Conservation (phyloP, 2,329 filamentous ascomycete species). For the Salinomyces thailandicus region DNA sequence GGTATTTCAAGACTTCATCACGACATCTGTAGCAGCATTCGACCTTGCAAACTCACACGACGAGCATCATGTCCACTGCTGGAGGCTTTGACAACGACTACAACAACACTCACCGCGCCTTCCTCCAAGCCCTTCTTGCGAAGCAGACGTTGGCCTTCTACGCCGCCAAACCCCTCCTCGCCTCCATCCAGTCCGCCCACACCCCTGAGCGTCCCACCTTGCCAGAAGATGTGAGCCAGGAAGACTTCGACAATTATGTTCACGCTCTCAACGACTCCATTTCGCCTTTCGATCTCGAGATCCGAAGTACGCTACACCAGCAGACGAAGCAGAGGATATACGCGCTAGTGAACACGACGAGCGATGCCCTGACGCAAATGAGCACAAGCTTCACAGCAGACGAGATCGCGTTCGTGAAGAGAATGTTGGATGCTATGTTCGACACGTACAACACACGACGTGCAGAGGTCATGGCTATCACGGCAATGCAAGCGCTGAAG, state of each 20-base stretch:
- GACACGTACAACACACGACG: slow-evolving; percentile 70
- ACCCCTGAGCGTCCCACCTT: slow-evolving; percentile 38
- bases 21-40: neutral
- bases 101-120: slow-evolving; percentile 67
- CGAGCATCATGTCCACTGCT: neutral
- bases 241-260: slow-evolving; percentile 60
- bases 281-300: slow-evolving; percentile 76
- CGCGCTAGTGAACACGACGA: slow-evolving; percentile 78
- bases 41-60: neutral
- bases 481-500: slow-evolving; percentile 66
- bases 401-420: slow-evolving; percentile 81
- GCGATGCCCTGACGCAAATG: slow-evolving; percentile 74
- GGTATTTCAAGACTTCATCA: neutral
- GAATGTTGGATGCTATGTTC: slow-evolving; percentile 84
- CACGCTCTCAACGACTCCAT: slow-evolving; percentile 60
- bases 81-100: slow-evolving; percentile 28
- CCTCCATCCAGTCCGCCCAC: slow-evolving; percentile 58
- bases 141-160: slow-evolving; percentile 65
- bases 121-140: slow-evolving; percentile 79
- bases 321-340: slow-evolving; percentile 52
- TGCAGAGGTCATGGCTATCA: slow-evolving; percentile 77
- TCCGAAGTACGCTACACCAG: slow-evolving; percentile 66
- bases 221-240: slow-evolving; percentile 54
- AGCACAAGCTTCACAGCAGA: slow-evolving; percentile 71
- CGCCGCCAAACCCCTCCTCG: slow-evolving; percentile 63